A percentile compares a stretch with the other conserved stretches of the same genome.
Evolutionary conservation across 345 rosid genomes (phyloP).

Genomic region (Zanthoxylum bungeanum): DNA sequence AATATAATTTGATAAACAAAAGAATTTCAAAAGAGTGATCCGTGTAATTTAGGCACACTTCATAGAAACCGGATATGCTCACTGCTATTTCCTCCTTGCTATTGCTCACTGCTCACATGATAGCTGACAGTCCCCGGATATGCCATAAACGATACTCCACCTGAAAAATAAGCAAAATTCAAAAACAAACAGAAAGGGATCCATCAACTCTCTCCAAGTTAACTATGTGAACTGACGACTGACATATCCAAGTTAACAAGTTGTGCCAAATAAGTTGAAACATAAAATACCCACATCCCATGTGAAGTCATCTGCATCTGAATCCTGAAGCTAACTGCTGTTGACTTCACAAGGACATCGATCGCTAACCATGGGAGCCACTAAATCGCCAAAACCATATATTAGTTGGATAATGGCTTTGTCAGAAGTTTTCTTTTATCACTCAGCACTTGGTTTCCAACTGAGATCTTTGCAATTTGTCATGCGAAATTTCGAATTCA

Average conservation of each 20-base stretch:
- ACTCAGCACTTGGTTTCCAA: neutral
- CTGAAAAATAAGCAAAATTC: slow-evolving; percentile 1
- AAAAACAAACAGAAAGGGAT: neutral
- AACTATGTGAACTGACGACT: too few species aligned
- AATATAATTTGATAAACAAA: too few species aligned
- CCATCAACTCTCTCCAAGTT: neutral
- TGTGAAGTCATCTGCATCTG: too few species aligned
- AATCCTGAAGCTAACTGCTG: neutral
- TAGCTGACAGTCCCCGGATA: neutral
- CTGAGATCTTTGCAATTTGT: neutral
- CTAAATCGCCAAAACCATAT: neutral
- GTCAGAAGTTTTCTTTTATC: neutral
- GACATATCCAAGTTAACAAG: too few species aligned
- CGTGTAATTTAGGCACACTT: neutral
- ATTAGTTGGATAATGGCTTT: neutral
- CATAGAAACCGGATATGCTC: neutral
- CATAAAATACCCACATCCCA: too few species aligned
- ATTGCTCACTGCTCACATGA: neutral
- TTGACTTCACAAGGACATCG: neutral
- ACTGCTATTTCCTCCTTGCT: too few species aligned
- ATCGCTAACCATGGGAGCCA: too few species aligned
- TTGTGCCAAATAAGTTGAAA: too few species aligned
- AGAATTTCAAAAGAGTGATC: neutral
- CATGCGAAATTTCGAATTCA: too few species aligned
- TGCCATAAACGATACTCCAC: neutral